Conservation (phyloP, 306 rosid genomes). For the Glycyrrhiza uralensis region DNA sequence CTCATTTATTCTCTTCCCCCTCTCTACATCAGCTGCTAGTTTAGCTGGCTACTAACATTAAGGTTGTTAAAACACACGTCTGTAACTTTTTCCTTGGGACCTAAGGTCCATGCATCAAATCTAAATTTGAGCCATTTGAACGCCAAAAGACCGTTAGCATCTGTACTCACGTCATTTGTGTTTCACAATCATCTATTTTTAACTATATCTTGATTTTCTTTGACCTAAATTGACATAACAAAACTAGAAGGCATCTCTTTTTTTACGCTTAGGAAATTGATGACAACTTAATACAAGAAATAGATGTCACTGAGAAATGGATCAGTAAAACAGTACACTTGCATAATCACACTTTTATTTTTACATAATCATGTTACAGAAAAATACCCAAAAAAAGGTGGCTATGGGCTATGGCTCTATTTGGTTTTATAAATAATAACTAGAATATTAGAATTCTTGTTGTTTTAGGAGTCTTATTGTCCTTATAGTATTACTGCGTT, state of each 20-base stretch:
- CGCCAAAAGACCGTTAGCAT: not conserved
- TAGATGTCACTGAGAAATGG: not conserved
- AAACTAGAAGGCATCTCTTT: not conserved
- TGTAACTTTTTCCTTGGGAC: not conserved
- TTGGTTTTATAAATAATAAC: constrained; percentile 15
- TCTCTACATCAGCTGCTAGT: not conserved
- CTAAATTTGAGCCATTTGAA: not conserved
- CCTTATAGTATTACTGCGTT: not conserved
- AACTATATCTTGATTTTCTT: not conserved
- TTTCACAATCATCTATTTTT: not conserved
- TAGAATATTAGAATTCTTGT: not conserved
- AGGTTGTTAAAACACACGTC: not conserved
- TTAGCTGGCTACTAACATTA: not conserved
- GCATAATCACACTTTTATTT: not conserved
- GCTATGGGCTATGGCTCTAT: not conserved
- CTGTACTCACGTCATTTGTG: not conserved
- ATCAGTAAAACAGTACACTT: not conserved
- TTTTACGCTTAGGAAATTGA: not conserved
- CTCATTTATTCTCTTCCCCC: not conserved
- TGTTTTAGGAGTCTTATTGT: constrained; percentile 4
- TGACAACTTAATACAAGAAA: not conserved
- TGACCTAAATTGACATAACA: not conserved
- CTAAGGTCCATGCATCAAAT: not conserved
- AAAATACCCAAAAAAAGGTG: not conserved
- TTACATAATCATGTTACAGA: not conserved